Evolutionary conservation across 2,329 filamentous ascomycete genomes (phyloP).

Genomic region (Dendryphion nanum): DNA sequence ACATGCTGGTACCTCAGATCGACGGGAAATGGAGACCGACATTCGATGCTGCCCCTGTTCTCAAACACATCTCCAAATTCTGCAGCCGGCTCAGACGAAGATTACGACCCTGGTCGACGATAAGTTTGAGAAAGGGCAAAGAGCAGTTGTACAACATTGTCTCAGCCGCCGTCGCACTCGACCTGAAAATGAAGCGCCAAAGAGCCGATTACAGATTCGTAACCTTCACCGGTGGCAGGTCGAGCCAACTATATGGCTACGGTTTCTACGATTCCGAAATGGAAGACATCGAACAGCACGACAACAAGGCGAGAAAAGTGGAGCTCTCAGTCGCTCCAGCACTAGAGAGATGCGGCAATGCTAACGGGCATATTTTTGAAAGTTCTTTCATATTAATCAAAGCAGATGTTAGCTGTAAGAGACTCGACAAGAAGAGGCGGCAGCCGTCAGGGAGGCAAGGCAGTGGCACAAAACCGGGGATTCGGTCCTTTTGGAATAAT

Average conservation of each 20-base stretch:
- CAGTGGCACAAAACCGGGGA: not conserved
- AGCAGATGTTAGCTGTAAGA: constrained; percentile 37
- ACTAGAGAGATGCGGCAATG: constrained; percentile 38
- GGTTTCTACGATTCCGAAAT: constrained; percentile 38
- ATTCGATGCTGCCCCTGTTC: constrained; percentile 32
- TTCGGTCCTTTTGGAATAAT: constrained; percentile 5
- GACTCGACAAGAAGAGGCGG: constrained; percentile 23
- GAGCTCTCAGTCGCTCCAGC: constrained; percentile 38
- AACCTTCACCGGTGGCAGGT: constrained; percentile 33
- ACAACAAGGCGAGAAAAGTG: constrained; percentile 24
- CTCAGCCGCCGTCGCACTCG: constrained; percentile 35
- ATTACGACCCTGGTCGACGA: constrained; percentile 31
- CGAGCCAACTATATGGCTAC: constrained; percentile 34
- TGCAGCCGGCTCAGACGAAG: constrained; percentile 28
- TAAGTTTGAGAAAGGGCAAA: constrained; percentile 28
- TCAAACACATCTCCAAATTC: constrained; percentile 34
- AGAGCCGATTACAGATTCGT: constrained; percentile 38
- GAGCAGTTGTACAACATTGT: constrained; percentile 34
- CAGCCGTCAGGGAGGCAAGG: constrained; percentile 3
- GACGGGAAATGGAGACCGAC: constrained; percentile 30
- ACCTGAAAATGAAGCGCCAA: constrained; percentile 39
- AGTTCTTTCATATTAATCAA: constrained; percentile 38
- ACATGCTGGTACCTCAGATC: constrained; percentile 36
- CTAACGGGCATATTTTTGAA: constrained; percentile 38
- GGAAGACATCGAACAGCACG: constrained; percentile 36